Evolutionary conservation across 768 basidiomycete species (phyloP).

Genomic region (Crassisporium funariophilum): DNA sequence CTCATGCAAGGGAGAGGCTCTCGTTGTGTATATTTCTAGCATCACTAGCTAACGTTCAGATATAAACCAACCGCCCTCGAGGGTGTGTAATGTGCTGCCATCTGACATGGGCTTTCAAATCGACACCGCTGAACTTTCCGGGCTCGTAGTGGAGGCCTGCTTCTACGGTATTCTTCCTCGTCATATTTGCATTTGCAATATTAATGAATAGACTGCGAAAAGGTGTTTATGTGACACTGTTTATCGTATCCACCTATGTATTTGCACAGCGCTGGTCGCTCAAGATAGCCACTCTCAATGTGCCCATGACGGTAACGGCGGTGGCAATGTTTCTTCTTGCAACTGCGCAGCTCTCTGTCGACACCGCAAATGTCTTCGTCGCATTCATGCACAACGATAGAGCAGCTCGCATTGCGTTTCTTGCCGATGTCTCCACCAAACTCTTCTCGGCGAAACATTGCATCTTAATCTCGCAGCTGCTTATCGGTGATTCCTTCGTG

Average conservation of each 20-base stretch:
- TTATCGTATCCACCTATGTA: slow-evolving; percentile 10
- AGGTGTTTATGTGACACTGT: slow-evolving; percentile 10
- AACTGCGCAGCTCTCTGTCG: slow-evolving; percentile 9
- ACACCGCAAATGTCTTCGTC: slow-evolving; percentile 14
- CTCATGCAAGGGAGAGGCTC: no score
- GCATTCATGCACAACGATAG: slow-evolving; percentile 10
- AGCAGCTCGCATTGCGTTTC: slow-evolving; percentile 7
- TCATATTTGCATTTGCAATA: background rate
- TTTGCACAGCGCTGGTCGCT: slow-evolving; percentile 4
- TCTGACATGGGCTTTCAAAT: no score
- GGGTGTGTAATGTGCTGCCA: no score
- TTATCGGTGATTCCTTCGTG: slow-evolving; percentile 13
- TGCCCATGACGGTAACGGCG: slow-evolving; percentile 14
- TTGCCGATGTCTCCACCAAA: slow-evolving; percentile 4
- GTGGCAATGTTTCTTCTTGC: slow-evolving; percentile 11
- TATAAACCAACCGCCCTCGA: no score
- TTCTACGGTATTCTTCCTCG: slow-evolving; percentile 3
- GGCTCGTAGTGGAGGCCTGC: slow-evolving; percentile 10
- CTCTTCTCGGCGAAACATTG: slow-evolving; percentile 15
- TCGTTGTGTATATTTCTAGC: no score
- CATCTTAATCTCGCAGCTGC: slow-evolving; percentile 8
- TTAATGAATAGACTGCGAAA: background rate
- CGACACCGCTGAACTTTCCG: slow-evolving; percentile 12
- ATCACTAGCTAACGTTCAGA: no score
- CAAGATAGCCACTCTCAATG: slow-evolving; percentile 5